These are phyloP conservation scores for Suillus luteus DNA, from an alignment of 768 basidiomycete genomes.

Conservation along the genomic window DNA sequence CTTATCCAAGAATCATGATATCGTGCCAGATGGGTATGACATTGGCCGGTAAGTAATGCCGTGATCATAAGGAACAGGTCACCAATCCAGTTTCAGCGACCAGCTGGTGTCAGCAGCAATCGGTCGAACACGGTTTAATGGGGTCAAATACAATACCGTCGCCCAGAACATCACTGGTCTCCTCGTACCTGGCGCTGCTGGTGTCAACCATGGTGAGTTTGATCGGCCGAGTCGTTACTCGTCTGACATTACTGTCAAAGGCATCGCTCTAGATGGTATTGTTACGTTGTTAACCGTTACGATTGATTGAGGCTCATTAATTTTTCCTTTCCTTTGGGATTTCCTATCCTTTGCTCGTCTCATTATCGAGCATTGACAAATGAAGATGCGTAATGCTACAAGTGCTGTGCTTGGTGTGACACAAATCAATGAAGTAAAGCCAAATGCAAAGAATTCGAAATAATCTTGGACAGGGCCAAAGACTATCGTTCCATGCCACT, in stretches of 20 bases:
- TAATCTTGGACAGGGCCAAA: slow-evolving; percentile 11
- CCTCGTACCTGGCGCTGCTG: slow-evolving; percentile 49
- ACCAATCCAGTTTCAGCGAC: slow-evolving; percentile 30
- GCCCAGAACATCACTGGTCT: slow-evolving; percentile 53
- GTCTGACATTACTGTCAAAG: slow-evolving; percentile 31
- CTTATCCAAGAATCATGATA: slow-evolving; percentile 38
- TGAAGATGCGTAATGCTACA: slow-evolving; percentile 28
- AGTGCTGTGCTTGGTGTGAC: slow-evolving; percentile 2
- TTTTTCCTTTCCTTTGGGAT: background rate
- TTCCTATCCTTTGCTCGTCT: slow-evolving; percentile 2
- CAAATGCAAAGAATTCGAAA: slow-evolving; percentile 22
- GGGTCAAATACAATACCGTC: slow-evolving; percentile 49
- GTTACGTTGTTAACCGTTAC: slow-evolving; percentile 57
- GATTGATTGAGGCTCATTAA: slow-evolving; percentile 32
- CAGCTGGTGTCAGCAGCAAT: slow-evolving; percentile 39
- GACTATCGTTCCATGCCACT: slow-evolving; percentile 13
- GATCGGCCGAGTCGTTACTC: background rate
- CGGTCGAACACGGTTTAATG: slow-evolving; percentile 41
- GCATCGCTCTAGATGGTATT: slow-evolving; percentile 61
- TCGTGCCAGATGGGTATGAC: slow-evolving; percentile 51
- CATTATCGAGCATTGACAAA: slow-evolving; percentile 6
- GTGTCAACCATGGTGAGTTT: slow-evolving; percentile 55
- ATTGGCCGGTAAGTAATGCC: slow-evolving; percentile 40
- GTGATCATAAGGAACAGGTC: background rate
- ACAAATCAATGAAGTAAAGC: slow-evolving; percentile 18